phyloP scores from a whole-genome alignment of 345 rosid species.

The Excoecaria cochinchinensis region DNA sequence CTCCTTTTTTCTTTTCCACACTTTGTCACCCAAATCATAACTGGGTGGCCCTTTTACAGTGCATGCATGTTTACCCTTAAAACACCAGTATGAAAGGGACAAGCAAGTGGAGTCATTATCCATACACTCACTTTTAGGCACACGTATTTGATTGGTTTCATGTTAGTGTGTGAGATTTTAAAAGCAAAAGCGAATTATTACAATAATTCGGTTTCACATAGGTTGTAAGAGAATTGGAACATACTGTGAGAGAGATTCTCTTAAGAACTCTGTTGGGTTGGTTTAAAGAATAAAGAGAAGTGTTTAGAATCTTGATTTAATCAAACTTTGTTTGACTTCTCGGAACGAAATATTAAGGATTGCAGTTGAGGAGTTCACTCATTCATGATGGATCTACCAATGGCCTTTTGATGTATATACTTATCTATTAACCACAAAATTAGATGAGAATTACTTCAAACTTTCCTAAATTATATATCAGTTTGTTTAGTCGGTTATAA shows the following conservation, averaged over 20 bases:
- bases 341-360: background rate
- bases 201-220: no score
- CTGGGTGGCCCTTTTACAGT: background rate
- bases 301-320: background rate
- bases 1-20: background rate
- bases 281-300: background rate
- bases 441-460: no score
- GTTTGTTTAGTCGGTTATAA: no score
- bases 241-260: no score
- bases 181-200: no score
- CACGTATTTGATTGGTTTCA: background rate
- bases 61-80: background rate
- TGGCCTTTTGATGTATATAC: no score
- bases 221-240: no score
- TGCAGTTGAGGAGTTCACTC: background rate
- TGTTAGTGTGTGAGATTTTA: background rate
- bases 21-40: background rate
- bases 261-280: background rate
- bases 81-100: background rate
- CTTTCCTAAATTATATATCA: no score
- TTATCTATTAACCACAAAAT: no score
- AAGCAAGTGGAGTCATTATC: background rate
- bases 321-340: background rate
- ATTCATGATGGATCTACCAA: no score
- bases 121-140: background rate